Evolutionary conservation across 2,329 filamentous ascomycete species (phyloP), one percentile per base, ranked within the genome.

Genomic region (Blumeria graminis): DNA sequence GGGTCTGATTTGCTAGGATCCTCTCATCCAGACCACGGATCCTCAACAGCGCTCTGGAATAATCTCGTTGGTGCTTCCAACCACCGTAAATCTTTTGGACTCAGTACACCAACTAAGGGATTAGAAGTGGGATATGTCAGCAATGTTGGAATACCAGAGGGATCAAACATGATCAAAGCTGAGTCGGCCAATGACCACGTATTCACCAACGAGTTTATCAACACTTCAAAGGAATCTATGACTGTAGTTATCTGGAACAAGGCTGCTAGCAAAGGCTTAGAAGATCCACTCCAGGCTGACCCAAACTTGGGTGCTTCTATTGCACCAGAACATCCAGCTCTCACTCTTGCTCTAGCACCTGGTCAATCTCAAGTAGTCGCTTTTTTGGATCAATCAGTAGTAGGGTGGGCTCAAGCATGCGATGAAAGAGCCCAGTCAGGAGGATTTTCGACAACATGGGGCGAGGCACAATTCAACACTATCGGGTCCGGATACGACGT

Each of bases 161-260:
- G 61, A 32, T 60, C 61, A n/a, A 66, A 66, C 55, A 58, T 65
- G 3, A 64, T 65, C 22, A 63, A 62, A 55, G 63, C 63, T 16
- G 35, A 46, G 16, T 60, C 62, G 0, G 43, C 57, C 0, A 43
- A 52, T 0, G 60, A 58, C 34, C 59, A 65, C 36, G 50, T 57
- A 7, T 66, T 60, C 59, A 66, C 65, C 18, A 60, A 57, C 38
- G 59, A 59, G 4, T 65, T 63, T 56, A 43, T 56, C 28, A 66
- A 66, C 57, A 62, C 62, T 5, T 57, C 58, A 13, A 56, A 52
- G 1, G 39, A 53, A 28, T 0, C 52, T 2, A 65, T 65, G 46
- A 63, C 60, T 11, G 53, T 66, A 57, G 60, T 60, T 48, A 33
- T 64, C 53, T 66, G 65, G 65, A 61, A 66, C 52, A 66, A 66